Base-by-base conservation (phyloP, 1,284 basidiomycete genomes). In the Cryptococcus sp. region DNA sequence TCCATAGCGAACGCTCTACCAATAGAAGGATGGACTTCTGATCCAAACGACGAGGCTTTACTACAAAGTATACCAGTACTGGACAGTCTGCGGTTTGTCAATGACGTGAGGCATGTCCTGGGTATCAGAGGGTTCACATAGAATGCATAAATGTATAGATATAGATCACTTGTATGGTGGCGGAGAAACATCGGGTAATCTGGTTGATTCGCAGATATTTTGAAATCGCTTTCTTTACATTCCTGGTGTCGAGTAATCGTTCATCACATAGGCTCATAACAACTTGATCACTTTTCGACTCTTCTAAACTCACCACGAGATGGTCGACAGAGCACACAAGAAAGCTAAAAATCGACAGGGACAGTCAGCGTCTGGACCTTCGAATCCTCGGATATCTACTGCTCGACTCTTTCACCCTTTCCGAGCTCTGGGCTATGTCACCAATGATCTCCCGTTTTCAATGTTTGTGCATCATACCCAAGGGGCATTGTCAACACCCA, bases 21-120 rank as follows among this genome's bases (percentile, higher is more conserved):
- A 36, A 92, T 99, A 73, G 95, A 98, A 80, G 95, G 95, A 46
- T 98, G 95, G 95, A 97, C 93, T 15, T 88, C 93, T 60, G 96
- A 99, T 76, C 94, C 93, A 30, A 86, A 87, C 59, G 95, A 99
- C 78, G 92, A 98, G 79, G 95, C 94, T 8, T 80, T 99, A 48
- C 85, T 99, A 50, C 94, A 98, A 77, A 83, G 97, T 55, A 80
- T 99, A 23, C 95, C 95, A 23, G 87, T 99, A 48, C 83, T 99
- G 55, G 95, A 99, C 77, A 93, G 90, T 51, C 78, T 99, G 58
- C 84, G 95, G 35, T 99, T 98, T 77, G 96, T 94, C 4, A 88
- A 85, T 58, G 95, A 99, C 73, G 95, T 99, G 30, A 84, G 95
- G 62, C 84, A 89, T 63, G 87, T 98, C 34, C 81, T 99, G 49